These are phyloP conservation scores for Candida multigemmis DNA, from an alignment of 805 yeast species.

Conservation along the genomic window DNA sequence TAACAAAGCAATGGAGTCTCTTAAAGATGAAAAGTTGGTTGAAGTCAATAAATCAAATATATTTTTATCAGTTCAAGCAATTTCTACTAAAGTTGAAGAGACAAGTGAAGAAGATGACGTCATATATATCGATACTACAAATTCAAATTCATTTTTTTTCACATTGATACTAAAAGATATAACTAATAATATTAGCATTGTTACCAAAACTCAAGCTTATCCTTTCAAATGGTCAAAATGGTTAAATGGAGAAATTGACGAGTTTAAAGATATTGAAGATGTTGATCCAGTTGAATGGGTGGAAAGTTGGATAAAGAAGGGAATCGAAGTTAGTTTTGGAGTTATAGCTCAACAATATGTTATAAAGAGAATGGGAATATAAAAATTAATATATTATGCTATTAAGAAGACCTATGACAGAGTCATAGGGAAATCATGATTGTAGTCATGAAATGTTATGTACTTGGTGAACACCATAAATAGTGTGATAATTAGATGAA, in stretches of 20 bases:
- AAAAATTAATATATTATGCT: conserved; percentile 2
- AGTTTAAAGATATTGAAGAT: conserved; percentile 13
- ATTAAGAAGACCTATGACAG: neutral
- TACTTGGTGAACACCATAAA: too few species aligned
- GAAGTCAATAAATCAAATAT: conserved; percentile 44
- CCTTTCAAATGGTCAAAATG: conserved; percentile 90
- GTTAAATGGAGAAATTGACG: conserved; percentile 47
- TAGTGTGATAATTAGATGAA: too few species aligned
- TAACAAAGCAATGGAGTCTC: conserved; percentile 10
- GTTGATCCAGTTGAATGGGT: conserved; percentile 38
- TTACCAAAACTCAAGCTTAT: conserved; percentile 80
- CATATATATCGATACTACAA: conserved; percentile 35
- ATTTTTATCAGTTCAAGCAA: conserved; percentile 64
- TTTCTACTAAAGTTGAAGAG: conserved; percentile 22
- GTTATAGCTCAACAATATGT: conserved; percentile 87
- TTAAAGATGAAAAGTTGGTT: conserved; percentile 8
- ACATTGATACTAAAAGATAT: conserved; percentile 70
- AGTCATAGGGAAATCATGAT: too few species aligned
- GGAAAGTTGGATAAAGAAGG: conserved; percentile 38
- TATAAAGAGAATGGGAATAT: conserved; percentile 77
- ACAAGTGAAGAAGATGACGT: conserved; percentile 12
- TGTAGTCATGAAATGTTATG: too few species aligned
- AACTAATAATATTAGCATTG: conserved; percentile 64
- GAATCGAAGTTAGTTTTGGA: conserved; percentile 73
- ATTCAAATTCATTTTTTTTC: conserved; percentile 59